phyloP scores from a whole-genome alignment of 495 filamentous ascomycete genomes.

The Xylaria longipes region DNA sequence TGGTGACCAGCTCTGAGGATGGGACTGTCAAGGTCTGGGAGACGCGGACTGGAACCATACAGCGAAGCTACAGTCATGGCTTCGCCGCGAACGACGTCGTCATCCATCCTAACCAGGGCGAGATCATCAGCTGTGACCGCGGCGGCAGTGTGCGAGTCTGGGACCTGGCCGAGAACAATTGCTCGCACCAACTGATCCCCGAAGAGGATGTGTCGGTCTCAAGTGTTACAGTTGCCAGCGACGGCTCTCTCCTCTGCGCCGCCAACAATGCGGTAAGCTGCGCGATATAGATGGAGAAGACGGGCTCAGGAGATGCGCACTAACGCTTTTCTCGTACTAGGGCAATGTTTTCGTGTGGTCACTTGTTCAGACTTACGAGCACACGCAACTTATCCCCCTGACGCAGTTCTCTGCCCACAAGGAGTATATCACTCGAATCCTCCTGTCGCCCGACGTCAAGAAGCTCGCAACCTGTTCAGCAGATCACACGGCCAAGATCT shows the following conservation, averaged over 20 bases:
- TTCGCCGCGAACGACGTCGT: constrained; percentile 93
- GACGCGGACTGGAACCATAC: constrained; percentile 83
- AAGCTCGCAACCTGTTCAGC: constrained; percentile 97
- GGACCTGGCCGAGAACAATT: constrained; percentile 97
- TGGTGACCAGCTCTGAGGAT: constrained; percentile 99
- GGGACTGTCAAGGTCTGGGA: constrained; percentile 99
- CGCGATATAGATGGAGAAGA: neutral
- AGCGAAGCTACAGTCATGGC: constrained; percentile 90
- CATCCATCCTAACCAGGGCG: constrained; percentile 97
- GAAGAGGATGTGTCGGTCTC: constrained; percentile 93
- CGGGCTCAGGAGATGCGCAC: neutral
- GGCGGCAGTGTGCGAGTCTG: constrained; percentile 92
- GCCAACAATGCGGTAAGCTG: constrained; percentile 83
- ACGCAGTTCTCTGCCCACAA: constrained; percentile 92
- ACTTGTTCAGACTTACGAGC: constrained; percentile 80
- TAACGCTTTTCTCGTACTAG: constrained; percentile 50
- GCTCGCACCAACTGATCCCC: constrained; percentile 93
- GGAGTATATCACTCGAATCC: constrained; percentile 92
- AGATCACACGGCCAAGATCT: constrained; percentile 97
- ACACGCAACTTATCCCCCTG: constrained; percentile 87
- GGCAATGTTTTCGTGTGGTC: constrained; percentile 98
- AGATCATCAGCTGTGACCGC: constrained; percentile 94
- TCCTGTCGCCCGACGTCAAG: constrained; percentile 96
- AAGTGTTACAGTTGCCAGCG: constrained; percentile 94
- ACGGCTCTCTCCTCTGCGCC: constrained; percentile 92